Conservation (phyloP, 2,329 filamentous ascomycete species). For the Tolypocladium pustulatum region DNA sequence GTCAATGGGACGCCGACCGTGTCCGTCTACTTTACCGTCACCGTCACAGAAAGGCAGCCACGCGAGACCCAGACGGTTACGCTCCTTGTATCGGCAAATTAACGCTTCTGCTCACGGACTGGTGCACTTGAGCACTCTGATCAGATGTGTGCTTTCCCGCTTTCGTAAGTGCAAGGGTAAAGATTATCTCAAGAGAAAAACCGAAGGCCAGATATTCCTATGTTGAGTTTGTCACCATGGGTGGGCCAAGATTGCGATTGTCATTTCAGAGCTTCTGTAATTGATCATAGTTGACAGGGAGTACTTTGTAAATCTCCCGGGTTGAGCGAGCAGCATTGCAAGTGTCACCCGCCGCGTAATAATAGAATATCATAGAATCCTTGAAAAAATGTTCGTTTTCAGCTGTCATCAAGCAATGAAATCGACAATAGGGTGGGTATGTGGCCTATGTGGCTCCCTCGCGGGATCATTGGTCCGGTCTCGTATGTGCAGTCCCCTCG, state of each 20-base stretch:
- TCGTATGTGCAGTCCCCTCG: not conserved
- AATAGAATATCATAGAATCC: not conserved
- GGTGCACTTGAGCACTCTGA: no score
- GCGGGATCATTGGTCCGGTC: not conserved
- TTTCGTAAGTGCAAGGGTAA: no score
- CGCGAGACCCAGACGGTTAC: constrained; percentile 20
- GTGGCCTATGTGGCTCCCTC: not conserved
- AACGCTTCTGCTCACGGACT: not conserved
- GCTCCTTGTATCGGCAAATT: constrained; percentile 8
- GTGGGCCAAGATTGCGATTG: not conserved
- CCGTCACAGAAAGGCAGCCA: constrained; percentile 19
- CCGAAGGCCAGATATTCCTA: no score
- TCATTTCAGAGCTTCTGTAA: not conserved
- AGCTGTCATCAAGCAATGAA: not conserved
- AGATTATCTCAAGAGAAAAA: not conserved
- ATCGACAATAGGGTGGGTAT: not conserved
- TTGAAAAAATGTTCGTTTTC: no score
- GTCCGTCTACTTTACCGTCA: constrained; percentile 25
- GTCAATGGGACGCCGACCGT: constrained; percentile 23
- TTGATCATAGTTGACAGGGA: not conserved
- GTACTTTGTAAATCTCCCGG: not conserved
- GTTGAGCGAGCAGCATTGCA: not conserved
- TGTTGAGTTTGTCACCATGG: not conserved
- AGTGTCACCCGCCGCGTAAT: not conserved
- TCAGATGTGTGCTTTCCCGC: not conserved